A percentile compares a stretch with the other conserved stretches of the same genome.
phyloP scores from a whole-genome alignment of 148 eudicot genomes.

The Chenopodium formosanum region DNA sequence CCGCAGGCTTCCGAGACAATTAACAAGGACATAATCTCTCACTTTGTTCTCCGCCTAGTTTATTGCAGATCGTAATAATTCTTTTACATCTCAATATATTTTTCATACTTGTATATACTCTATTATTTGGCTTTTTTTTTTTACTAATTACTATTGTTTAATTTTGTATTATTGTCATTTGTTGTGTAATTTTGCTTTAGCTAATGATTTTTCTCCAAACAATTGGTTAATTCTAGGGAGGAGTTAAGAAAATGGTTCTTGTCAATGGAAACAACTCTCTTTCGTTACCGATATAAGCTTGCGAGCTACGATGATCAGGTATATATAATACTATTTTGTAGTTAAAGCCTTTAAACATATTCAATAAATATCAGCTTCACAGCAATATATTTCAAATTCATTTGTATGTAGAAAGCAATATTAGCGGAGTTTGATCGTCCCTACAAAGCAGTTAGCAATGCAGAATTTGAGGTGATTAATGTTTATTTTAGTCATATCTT shows the following conservation, averaged over 20 bases:
- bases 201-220: neutral
- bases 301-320: conserved; percentile 65
- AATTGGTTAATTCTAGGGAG: conserved; percentile 44
- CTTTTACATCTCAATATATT: neutral
- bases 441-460: conserved; percentile 58
- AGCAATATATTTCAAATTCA: conserved; percentile 12
- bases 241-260: conserved; percentile 90
- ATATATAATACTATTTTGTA: neutral
- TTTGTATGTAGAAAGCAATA: conserved; percentile 48
- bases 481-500: neutral
- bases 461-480: conserved; percentile 66
- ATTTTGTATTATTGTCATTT: neutral
- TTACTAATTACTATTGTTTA: neutral
- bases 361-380: neutral
- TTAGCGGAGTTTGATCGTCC: conserved; percentile 71
- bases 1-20: conserved; percentile 54
- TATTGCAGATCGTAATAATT: conserved; percentile 72
- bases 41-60: conserved; percentile 88
- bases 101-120: neutral
- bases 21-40: conserved; percentile 88
- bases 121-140: neutral
- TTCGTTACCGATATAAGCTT: conserved; percentile 64
- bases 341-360: neutral
- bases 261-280: conserved; percentile 81
- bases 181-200: neutral